These are phyloP conservation scores for Xylariaceae sp. DNA, from an alignment of 2,329 filamentous ascomycete genomes.

Conservation along the genomic window DNA sequence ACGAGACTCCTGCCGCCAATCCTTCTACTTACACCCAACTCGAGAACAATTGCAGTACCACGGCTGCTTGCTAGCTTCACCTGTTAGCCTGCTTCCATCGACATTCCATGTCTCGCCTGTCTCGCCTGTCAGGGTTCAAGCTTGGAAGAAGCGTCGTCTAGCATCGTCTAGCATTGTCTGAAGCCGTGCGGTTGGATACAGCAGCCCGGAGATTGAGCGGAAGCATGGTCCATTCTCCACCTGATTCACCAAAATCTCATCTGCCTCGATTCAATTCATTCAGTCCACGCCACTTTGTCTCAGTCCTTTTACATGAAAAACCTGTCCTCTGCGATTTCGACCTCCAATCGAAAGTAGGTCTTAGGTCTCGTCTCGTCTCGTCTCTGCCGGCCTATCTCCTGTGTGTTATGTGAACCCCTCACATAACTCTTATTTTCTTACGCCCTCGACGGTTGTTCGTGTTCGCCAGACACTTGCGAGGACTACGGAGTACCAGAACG, in stretches of 20 bases:
- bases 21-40: no score
- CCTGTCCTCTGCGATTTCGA: not conserved
- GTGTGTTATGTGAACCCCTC: not conserved
- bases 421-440: not conserved
- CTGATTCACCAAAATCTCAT: constrained; percentile 4
- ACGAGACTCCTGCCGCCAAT: not conserved
- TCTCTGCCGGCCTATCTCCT: not conserved
- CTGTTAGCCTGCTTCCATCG: no score
- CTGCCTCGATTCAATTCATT: not conserved
- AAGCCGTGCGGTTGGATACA: constrained; percentile 1
- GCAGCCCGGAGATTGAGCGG: constrained; percentile 8
- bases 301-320: constrained; percentile 4
- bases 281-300: constrained; percentile 7
- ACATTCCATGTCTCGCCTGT: not conserved
- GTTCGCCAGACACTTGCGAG: not conserved
- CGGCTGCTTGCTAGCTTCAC: no score
- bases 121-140: constrained; percentile 6
- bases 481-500: constrained; percentile 12
- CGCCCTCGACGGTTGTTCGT: not conserved
- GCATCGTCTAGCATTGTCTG: not conserved
- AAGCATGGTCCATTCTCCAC: constrained; percentile 7
- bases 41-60: no score
- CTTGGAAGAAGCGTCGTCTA: not conserved
- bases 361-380: no score
- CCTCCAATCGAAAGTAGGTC: not conserved